A percentile compares a stretch with the other conserved stretches of the same genome.
Evolutionary conservation across 108 stramenopile genomes (phyloP).

Genomic region (Cyclotella distinguenda): DNA sequence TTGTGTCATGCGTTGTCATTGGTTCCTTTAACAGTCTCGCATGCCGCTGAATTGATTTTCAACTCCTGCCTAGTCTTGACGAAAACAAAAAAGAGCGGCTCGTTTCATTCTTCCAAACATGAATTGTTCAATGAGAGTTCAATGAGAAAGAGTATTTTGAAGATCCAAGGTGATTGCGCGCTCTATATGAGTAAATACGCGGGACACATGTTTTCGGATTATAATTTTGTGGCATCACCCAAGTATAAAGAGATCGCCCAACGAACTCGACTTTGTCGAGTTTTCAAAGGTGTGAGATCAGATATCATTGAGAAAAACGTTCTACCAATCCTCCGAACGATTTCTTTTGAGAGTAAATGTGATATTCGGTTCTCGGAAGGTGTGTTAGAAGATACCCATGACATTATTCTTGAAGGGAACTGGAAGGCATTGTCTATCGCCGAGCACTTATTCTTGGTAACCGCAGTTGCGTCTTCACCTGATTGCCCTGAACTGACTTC

Average conservation of each 20-base stretch:
- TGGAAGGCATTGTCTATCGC: slow-evolving; percentile 81
- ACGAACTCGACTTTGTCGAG: slow-evolving; percentile 40
- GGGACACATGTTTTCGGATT: slow-evolving; percentile 45
- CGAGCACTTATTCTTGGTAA: slow-evolving; percentile 49
- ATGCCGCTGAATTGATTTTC: slow-evolving; percentile 67
- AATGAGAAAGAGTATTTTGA: slow-evolving; percentile 35
- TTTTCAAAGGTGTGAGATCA: slow-evolving; percentile 41
- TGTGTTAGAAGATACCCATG: slow-evolving; percentile 26
- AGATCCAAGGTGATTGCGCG: slow-evolving; percentile 36
- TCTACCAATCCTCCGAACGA: slow-evolving; percentile 60
- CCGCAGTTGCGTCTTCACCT: slow-evolving; percentile 16
- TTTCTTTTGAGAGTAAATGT: slow-evolving; percentile 73
- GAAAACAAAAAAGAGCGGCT: slow-evolving; percentile 39
- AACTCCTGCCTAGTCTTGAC: slow-evolving; percentile 41
- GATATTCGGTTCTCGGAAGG: slow-evolving; percentile 58
- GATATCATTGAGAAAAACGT: slow-evolving; percentile 51
- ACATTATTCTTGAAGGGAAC: slow-evolving; percentile 68
- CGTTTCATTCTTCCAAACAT: slow-evolving; percentile 31
- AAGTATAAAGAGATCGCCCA: slow-evolving; percentile 47
- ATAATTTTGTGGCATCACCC: slow-evolving; percentile 42
- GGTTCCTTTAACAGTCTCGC: slow-evolving; percentile 65
- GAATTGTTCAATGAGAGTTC: slow-evolving; percentile 43
- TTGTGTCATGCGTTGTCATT: slow-evolving; percentile 64
- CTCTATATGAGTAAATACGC: slow-evolving; percentile 34
- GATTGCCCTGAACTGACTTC: neutral